Evolutionary conservation across 2,329 filamentous ascomycete genomes (phyloP).

Genomic region (Aspergillus sp.): DNA sequence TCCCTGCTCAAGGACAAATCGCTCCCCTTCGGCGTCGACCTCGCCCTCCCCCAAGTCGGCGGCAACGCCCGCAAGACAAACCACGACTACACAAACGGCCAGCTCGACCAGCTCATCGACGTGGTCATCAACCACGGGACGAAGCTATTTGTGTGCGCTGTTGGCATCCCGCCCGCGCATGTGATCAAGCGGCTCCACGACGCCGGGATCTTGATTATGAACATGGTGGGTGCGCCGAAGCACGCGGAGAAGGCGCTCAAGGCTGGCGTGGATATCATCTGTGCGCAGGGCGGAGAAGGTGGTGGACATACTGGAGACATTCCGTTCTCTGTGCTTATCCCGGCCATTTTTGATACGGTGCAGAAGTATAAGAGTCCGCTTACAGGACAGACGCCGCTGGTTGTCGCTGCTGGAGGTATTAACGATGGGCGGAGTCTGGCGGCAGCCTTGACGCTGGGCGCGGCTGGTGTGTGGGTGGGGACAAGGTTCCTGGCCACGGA

Average conservation of each 20-base stretch:
- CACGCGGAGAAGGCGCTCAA: slow-evolving; percentile 88
- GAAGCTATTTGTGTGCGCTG: slow-evolving; percentile 79
- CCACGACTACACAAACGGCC: slow-evolving; percentile 90
- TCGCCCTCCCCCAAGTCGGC: slow-evolving; percentile 86
- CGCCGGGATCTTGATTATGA: slow-evolving; percentile 84
- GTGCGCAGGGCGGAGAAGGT: slow-evolving; percentile 88
- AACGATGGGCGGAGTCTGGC: slow-evolving; percentile 79
- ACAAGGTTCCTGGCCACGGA: slow-evolving; percentile 83
- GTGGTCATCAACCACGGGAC: slow-evolving; percentile 84
- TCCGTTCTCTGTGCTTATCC: slow-evolving; percentile 81
- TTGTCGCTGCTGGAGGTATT: slow-evolving; percentile 87
- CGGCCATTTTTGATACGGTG: slow-evolving; percentile 82
- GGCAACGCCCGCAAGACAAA: slow-evolving; percentile 84
- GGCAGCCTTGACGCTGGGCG: slow-evolving; percentile 81
- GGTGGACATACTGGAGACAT: slow-evolving; percentile 91
- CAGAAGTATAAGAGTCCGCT: slow-evolving; percentile 68
- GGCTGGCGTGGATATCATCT: slow-evolving; percentile 85
- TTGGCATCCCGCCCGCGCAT: slow-evolving; percentile 75
- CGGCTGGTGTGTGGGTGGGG: slow-evolving; percentile 88
- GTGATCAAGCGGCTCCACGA: slow-evolving; percentile 76
- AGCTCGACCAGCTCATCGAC: slow-evolving; percentile 82
- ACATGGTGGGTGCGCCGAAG: slow-evolving; percentile 93
- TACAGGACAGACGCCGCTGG: slow-evolving; percentile 69
- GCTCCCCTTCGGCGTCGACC: slow-evolving; percentile 86
- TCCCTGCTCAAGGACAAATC: slow-evolving; percentile 63